Base-by-base conservation (phyloP, 768 basidiomycete genomes). In the Chalciporus piperatus region DNA sequence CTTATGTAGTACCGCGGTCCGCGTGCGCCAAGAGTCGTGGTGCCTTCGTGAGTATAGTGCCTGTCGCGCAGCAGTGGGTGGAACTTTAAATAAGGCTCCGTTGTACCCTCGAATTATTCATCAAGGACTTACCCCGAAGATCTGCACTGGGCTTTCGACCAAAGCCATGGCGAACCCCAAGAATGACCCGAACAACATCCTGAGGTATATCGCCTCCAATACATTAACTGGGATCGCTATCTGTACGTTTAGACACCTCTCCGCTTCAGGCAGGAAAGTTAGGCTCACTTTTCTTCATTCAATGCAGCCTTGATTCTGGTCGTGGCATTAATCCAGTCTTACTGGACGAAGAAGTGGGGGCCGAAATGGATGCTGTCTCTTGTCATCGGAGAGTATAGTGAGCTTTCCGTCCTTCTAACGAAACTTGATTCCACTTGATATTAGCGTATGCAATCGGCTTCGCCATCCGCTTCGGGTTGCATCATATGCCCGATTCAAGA, bases 331-430 rank as follows among this genome's bases (percentile, higher is more conserved):
- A 45, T 65, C 3, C 81, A 83, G 59, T 71, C 76, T 6, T 71
- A 63, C 44, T 71, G 69, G 38, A 72, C 74, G 12, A 66, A 63
- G 59, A 73, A 68, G 50, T 76, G 72, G 47, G 77, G 81, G 4
- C 75, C 77, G 6, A 77, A 71, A 54, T 85, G 74, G 68, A 86
- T 87, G 84, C 59, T 82, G 28, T 64, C 74, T 16, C 81, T 86
- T 77, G 71, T 77, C 6, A 76, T 87, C 50, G 85, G 85, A n/a
- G 73, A 71, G 27, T 82, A 77, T 62, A 76, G 82, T 78, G 48
- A 42, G 80, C 47, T n/a, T 70, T 0, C 5, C 25, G 3, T 28
- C 10, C 8, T 12, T 20, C 42, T 52, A 6, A 50, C 4, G 44
- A 43, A 16, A 17, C 22, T 22, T 22, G 22, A 9, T 22, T 3